Conservation (phyloP, 169 alveolate genomes). For the Plasmodium yoelii region DNA sequence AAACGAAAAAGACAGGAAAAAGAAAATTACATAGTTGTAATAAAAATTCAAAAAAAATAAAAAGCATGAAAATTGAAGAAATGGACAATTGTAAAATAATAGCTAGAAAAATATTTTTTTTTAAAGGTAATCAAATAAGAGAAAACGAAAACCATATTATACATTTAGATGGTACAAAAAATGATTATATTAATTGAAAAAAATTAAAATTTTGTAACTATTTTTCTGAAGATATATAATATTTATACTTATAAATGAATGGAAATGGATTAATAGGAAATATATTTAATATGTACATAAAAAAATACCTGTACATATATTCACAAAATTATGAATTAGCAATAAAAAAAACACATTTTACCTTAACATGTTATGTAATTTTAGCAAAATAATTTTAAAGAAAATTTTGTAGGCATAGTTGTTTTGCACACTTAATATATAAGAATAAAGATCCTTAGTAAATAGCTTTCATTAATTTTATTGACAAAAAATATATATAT, state of each 20-base stretch:
- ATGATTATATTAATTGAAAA: too few species aligned
- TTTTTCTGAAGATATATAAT: too few species aligned
- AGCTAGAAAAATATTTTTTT: constrained; percentile 14
- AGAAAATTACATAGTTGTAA: constrained; percentile 44
- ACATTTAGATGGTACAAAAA: not conserved
- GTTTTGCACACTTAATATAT: too few species aligned
- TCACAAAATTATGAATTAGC: constrained; percentile 11
- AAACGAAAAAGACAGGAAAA: constrained; percentile 39
- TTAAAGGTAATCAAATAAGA: constrained; percentile 5
- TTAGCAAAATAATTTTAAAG: not conserved
- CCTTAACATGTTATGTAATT: not conserved
- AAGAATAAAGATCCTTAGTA: not conserved
- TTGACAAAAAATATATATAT: not conserved
- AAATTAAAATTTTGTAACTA: too few species aligned
- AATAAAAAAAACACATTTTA: not conserved
- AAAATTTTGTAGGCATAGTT: not conserved
- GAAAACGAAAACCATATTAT: not conserved
- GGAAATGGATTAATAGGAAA: not conserved
- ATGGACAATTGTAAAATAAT: constrained; percentile 17
- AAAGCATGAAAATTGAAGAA: constrained; percentile 27
- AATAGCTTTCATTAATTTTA: not conserved
- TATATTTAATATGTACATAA: constrained; percentile 8
- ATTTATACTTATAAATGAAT: not conserved
- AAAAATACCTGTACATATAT: not conserved
- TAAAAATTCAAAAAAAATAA: constrained; percentile 28